Base-by-base conservation (phyloP, 345 rosid genomes). In the Gossypium turneri region DNA sequence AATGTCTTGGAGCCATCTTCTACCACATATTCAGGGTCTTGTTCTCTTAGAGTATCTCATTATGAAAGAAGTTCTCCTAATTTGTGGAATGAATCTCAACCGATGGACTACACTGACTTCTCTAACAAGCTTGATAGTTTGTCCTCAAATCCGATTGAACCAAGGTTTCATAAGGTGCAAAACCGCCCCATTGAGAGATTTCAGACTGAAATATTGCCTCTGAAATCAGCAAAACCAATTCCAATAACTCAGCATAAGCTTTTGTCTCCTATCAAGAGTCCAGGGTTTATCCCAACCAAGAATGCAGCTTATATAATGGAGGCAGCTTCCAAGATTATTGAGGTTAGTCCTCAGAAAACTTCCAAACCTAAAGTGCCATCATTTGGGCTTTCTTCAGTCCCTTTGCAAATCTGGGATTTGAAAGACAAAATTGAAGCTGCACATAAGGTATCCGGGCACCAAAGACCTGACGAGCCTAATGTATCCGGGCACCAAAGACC, bases 301-400 rank as follows among this genome's bases (percentile, higher is more conserved):
- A 87, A 87, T 80, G 86, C 82, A 22, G 82, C 84, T 75, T 85
- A 87, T 78, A 82, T 93, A 72, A 82, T 88, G 86, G 97, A 91
- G 90, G 90, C 89, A 20, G 92, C 97, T 79, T 84, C 97, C 56
- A 90, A 87, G 82, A 93, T 95, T 61, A 89, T 89, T 16, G 97
- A 88, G 56, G 89, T 88, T 53, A 86, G 90, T 82, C 91, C 97
- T 52, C 82, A 77, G 77, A 76, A 74, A 72, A 75, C 77, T 78
- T 59, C 76, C 20, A 86, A 78, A 67, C 70, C 72, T 62, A 85
- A 81, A 82, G 79, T 81, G 53, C 76, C 89, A 15, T 81, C 81
- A 9, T 79, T 80, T 43, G 82, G 79, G 27, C 83, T 89, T 50
- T 62, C 90, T 61, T 84, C 94, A 38, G 90, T 84, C 83, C 97